These are phyloP conservation scores for Penstemon eatonii DNA, from an alignment of 257 asterid genomes.

Conservation along the genomic window DNA sequence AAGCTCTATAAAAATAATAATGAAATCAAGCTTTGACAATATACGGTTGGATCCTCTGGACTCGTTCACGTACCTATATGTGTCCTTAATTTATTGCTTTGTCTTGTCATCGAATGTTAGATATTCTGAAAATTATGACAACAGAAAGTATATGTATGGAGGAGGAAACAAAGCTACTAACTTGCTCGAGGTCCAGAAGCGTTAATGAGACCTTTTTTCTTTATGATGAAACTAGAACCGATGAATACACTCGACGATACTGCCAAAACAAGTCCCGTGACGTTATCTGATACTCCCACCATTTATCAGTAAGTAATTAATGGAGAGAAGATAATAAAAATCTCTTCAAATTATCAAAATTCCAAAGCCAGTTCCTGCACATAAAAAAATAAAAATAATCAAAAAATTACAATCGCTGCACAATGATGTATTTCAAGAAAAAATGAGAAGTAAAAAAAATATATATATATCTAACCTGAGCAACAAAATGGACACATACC, in stretches of 20 bases:
- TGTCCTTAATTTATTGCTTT: no score
- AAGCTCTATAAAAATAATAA: no score
- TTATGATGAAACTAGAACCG: constrained; percentile 58
- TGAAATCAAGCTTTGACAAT: no score
- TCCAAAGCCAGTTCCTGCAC: constrained; percentile 33
- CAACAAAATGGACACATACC: neutral
- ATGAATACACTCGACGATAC: constrained; percentile 52
- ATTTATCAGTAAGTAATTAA: constrained; percentile 30
- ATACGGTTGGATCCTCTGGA: no score
- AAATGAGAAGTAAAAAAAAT: neutral
- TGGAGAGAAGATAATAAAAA: constrained; percentile 8
- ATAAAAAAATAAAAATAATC: neutral
- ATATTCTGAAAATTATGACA: no score
- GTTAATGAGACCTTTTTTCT: constrained; percentile 49
- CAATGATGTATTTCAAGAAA: neutral
- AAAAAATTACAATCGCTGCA: neutral
- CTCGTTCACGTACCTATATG: no score
- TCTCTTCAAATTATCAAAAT: neutral
- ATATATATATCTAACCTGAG: neutral
- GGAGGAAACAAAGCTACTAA: constrained; percentile 17
- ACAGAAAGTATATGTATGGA: no score
- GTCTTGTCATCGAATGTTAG: no score
- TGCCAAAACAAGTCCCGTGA: constrained; percentile 49
- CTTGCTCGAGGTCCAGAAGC: constrained; percentile 52
- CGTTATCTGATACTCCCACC: constrained; percentile 49